Base-by-base conservation (phyloP, 495 filamentous ascomycete genomes). In the Xylaria curta region DNA sequence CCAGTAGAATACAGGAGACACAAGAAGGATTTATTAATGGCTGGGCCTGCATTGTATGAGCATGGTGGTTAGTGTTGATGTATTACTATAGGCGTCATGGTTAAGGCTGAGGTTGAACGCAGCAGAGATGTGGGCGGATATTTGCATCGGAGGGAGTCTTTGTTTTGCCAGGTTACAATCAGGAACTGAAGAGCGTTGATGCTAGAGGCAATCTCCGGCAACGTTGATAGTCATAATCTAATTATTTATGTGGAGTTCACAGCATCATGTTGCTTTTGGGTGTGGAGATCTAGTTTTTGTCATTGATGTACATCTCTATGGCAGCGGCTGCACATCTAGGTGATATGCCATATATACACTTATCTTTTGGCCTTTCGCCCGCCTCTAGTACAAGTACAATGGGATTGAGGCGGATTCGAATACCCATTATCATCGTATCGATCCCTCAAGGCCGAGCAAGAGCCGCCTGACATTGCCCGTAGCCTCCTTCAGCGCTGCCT, bases 371-470 rank as follows among this genome's bases (percentile, higher is more conserved):
- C 38, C 6, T 31, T 19, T 21, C 21, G 21, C 42, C 7, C 28
- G n/a, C 47, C 38, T 51, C 53, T 42, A 38, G 51, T 68, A 68
- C 51, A 58, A 17, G 21, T n/a, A 15, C 19, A n/a, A 40, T 31
- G 21, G 21, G 21, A 8, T 10, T 24, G 36, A n/a, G 5, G 13
- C 60, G 26, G n/a, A 19, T 31, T 19, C 28, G 15, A 4, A 4
- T 66, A 10, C 15, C 3, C 63, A 12, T 26, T 15, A 7, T 54
- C 21, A 51, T 42, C 13, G 42, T 54, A 67, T 28, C 19, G 36
- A 4, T 47, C 40, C 62, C 24, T 73, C 69, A 5, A 71, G 58
- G 2, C 66, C 68, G 26, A 79, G 71, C 9, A 79, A 47, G 21
- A 68, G 21, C 42, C 15, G 28, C 51, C 69, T 60, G n/a, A 73